phyloP scores from a whole-genome alignment of 176 grass and related monocot species.

The Zoysia japonica region DNA sequence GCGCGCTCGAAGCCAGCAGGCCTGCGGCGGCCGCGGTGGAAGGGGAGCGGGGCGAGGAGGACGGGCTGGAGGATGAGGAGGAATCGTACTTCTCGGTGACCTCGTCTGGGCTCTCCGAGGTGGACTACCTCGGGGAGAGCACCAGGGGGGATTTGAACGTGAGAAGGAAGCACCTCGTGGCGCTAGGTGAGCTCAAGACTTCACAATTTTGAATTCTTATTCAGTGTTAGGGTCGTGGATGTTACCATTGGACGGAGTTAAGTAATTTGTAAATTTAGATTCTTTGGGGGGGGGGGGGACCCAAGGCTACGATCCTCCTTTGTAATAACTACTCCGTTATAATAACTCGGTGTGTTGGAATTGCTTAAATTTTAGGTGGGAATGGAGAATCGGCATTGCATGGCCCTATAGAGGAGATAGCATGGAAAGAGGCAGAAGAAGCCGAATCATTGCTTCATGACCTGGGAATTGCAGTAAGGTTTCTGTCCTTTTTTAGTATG shows the following conservation, averaged over 20 bases:
- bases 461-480: slow-evolving; percentile 82
- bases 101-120: slow-evolving; percentile 71
- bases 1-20: slow-evolving; percentile 46
- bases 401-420: slow-evolving; percentile 95
- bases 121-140: slow-evolving; percentile 94
- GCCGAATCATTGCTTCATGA: slow-evolving; percentile 72
- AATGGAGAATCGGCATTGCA: slow-evolving; percentile 56
- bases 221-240: not conserved
- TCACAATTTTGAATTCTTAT: not conserved
- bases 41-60: slow-evolving; percentile 43
- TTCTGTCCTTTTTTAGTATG: slow-evolving; percentile 39
- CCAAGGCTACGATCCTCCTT: not conserved
- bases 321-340: not conserved
- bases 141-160: slow-evolving; percentile 96
- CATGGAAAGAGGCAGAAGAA: slow-evolving; percentile 73
- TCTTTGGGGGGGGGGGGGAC: not conserved
- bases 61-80: slow-evolving; percentile 45
- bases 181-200: slow-evolving; percentile 58
- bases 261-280: not conserved
- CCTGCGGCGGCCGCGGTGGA: slow-evolving; percentile 21
- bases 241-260: not conserved
- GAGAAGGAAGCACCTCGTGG: slow-evolving; percentile 64
- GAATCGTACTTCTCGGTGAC: slow-evolving; percentile 85
- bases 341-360: not conserved
- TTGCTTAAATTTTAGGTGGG: slow-evolving; percentile 52